A percentile compares a stretch with the other conserved stretches of the same genome.
Evolutionary conservation across 306 rosid genomes (phyloP).

Genomic region (Ochetophila trinervis): DNA sequence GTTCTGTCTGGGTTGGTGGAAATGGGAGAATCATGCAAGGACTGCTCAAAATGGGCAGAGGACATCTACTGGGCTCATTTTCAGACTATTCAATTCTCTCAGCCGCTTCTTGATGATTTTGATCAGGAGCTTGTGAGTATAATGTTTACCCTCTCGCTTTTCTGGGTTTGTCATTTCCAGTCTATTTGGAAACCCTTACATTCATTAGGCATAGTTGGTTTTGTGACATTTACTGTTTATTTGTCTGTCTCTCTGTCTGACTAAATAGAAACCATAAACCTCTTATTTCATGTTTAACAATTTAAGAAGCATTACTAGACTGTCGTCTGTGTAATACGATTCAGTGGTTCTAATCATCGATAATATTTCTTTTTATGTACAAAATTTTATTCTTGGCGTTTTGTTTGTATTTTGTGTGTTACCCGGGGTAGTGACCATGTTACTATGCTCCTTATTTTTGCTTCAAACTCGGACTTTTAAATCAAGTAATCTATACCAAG

Average conservation of each 20-base stretch:
- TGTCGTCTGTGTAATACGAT: neutral
- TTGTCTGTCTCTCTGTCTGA: neutral
- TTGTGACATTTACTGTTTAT: neutral
- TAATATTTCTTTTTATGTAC: neutral
- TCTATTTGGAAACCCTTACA: neutral
- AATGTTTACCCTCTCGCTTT: neutral
- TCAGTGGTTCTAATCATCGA: neutral
- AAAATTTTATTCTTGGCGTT: neutral
- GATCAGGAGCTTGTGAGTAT: constrained; percentile 50
- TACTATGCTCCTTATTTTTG: neutral
- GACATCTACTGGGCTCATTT: constrained; percentile 67
- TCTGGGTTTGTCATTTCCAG: neutral
- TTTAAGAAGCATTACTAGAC: neutral
- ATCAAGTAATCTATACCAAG: neutral
- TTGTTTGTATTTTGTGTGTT: neutral
- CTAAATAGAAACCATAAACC: neutral
- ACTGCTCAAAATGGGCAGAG: constrained; percentile 47
- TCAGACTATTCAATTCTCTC: constrained; percentile 43
- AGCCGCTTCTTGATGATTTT: constrained; percentile 37
- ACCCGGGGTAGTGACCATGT: neutral
- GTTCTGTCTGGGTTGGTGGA: neutral
- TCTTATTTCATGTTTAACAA: neutral
- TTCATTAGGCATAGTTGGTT: neutral
- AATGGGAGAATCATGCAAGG: constrained; percentile 32
- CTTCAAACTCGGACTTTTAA: neutral